Conservation (phyloP, 192 early-diverging fungal species). For the Backusella liffmaniae region DNA sequence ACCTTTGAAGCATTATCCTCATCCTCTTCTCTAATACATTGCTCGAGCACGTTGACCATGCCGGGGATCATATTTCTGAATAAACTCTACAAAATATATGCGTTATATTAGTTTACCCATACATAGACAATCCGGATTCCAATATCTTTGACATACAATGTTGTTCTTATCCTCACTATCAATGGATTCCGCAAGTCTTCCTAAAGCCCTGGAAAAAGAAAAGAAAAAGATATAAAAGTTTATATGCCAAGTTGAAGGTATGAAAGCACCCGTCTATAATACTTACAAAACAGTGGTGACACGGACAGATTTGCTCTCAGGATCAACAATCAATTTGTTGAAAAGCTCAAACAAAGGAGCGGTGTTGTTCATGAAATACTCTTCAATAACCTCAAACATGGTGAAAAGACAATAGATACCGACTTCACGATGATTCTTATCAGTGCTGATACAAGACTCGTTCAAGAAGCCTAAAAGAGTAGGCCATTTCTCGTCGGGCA, state of each 20-base stretch:
- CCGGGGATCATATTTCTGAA: conserved; percentile 73
- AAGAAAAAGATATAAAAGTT: background rate
- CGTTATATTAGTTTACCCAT: background rate
- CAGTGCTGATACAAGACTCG: conserved; percentile 72
- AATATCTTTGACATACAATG: conserved; percentile 48
- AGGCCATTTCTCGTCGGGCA: conserved; percentile 73
- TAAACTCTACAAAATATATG: conserved; percentile 34
- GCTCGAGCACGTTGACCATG: conserved; percentile 84
- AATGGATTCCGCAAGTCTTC: conserved; percentile 21
- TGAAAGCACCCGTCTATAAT: background rate
- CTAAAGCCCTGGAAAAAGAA: background rate
- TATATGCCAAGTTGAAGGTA: background rate
- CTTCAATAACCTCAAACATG: conserved; percentile 83
- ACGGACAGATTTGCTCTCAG: conserved; percentile 77
- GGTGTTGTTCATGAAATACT: conserved; percentile 59
- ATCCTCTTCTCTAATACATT: conserved; percentile 69
- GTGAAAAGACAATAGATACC: conserved; percentile 84
- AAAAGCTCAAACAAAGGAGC: conserved; percentile 75
- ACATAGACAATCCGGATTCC: conserved; percentile 37
- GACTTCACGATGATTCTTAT: conserved; percentile 76
- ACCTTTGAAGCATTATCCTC: conserved; percentile 74
- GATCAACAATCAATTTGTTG: conserved; percentile 68
- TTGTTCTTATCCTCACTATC: conserved; percentile 44
- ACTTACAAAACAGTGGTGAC: conserved; percentile 72
- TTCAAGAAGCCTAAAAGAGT: conserved; percentile 79